Percentiles rank a stretch among this genome's conserved stretches.
These are phyloP conservation scores for Pezicula radicicola DNA, from an alignment of 2,329 filamentous ascomycete genomes.

Conservation along the genomic window DNA sequence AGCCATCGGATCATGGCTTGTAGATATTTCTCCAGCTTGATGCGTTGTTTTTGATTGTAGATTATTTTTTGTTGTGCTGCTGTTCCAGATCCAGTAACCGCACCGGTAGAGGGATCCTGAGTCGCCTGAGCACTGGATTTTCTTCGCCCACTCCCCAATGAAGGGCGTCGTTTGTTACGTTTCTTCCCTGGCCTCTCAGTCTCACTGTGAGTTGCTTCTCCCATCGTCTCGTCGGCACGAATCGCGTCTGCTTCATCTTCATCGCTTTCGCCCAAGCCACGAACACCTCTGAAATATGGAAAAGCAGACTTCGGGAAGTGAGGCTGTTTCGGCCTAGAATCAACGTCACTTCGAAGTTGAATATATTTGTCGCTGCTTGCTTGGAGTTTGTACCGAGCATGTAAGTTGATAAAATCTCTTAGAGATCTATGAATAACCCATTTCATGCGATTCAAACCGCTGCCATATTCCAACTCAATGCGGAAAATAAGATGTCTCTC, in stretches of 20 bases:
- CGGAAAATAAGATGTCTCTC: slow-evolving; percentile 78
- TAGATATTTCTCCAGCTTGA: slow-evolving; percentile 83
- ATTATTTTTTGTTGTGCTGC: slow-evolving; percentile 27
- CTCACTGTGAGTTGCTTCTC: slow-evolving; percentile 67
- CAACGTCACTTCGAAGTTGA: slow-evolving; percentile 61
- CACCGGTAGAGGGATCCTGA: slow-evolving; percentile 12
- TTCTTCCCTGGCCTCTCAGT: slow-evolving; percentile 53
- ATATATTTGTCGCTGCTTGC: slow-evolving; percentile 81
- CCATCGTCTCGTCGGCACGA: slow-evolving; percentile 42
- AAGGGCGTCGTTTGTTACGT: slow-evolving; percentile 53
- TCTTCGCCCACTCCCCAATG: slow-evolving; percentile 28
- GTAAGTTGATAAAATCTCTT: slow-evolving; percentile 86
- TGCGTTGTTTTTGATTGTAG: slow-evolving; percentile 80
- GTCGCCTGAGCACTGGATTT: slow-evolving; percentile 48
- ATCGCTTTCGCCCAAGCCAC: slow-evolving; percentile 75
- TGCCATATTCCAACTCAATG: slow-evolving; percentile 94
- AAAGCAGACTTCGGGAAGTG: slow-evolving; percentile 88
- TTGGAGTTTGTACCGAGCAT: slow-evolving; percentile 89
- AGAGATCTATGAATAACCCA: slow-evolving; percentile 90
- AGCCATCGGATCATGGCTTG: slow-evolving; percentile 94
- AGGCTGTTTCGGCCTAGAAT: slow-evolving; percentile 75
- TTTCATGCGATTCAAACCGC: slow-evolving; percentile 91
- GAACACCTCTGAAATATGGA: slow-evolving; percentile 80
- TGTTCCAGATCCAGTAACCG: slow-evolving; percentile 43
- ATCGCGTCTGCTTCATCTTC: slow-evolving; percentile 52